Evolutionary conservation across 73 alveolate species (phyloP), one percentile per base, ranked within the genome.

Genomic region (Stentor roeselii): DNA sequence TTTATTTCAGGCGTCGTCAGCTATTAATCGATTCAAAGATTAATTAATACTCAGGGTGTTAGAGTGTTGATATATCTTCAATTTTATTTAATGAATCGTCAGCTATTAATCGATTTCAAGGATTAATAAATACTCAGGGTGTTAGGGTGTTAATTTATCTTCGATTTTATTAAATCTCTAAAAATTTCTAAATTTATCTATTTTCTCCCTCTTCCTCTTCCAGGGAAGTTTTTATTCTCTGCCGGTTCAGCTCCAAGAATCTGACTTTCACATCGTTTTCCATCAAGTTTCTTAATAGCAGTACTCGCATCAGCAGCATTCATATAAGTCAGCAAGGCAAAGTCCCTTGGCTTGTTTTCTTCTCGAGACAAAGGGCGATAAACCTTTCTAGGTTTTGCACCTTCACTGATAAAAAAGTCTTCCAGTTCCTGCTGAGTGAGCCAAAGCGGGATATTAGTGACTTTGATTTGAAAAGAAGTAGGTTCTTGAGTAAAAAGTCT

Each of bases 301-400:
- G n/a, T 30, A 27, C 21, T 32, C 21, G 80, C 80, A 1, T 67
- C 80, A 21, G 80, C 37, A 14, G 21, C 34, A 32, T 36, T 67
- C 21, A 27, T 32, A 67, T 21, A 67, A 34, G 21, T 36, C 27
- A 67, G 27, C n/a, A 67, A 67, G 41, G 80, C 80, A 67, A 67
- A 67, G 37, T 67, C 80, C 37, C 80, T 67, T 30, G 41, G 50
- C 41, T 21, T 21, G 37, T 67, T 67, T 27, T 67, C 80, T 1
- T 67, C 80, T 2, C 41, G 21, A 21, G 42, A 15, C 37, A 21
- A 27, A 1, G 80, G 80, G 14, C n/a, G 21, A 67, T 21, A 67
- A 0, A 67, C 80, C 34, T 67, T 67, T 67, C 80, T 67, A 1
- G 37, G 41, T 40, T 40, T 67, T 67, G 42, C 80, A 67, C 41